Evolutionary conservation across 2,329 filamentous ascomycete genomes (phyloP).

Genomic region (Furcasterigmium furcatum): DNA sequence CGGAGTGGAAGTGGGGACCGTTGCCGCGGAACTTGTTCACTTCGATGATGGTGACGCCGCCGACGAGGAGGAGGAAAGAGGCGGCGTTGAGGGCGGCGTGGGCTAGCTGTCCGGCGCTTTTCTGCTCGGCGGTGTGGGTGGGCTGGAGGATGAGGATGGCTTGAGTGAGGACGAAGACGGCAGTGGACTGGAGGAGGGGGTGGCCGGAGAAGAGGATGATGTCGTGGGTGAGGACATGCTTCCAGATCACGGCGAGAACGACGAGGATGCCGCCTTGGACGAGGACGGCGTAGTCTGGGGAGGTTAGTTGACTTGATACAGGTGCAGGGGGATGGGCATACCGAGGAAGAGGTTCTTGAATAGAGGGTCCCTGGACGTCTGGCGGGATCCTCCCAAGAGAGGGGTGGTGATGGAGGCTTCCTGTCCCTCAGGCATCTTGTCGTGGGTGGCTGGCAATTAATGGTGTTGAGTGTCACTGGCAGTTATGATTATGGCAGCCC

Average conservation of each 20-base stretch:
- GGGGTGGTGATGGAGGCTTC: constrained; percentile 18
- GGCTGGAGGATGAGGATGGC: constrained; percentile 84
- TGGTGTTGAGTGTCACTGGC: too few relatives aligned
- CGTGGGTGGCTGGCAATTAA: too few relatives aligned
- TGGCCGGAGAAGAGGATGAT: constrained; percentile 86
- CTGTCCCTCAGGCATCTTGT: neutral
- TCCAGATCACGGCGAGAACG: constrained; percentile 74
- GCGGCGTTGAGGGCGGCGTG: constrained; percentile 71
- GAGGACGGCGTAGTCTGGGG: constrained; percentile 72
- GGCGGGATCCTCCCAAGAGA: constrained; percentile 57
- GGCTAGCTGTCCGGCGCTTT: constrained; percentile 53
- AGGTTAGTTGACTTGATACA: constrained; percentile 7
- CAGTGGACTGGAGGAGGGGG: constrained; percentile 68
- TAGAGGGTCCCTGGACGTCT: constrained; percentile 57
- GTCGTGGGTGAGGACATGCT: constrained; percentile 64
- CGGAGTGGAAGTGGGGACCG: constrained; percentile 72
- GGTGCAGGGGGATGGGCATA: constrained; percentile 29
- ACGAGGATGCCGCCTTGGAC: constrained; percentile 78
- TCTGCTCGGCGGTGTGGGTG: constrained; percentile 74
- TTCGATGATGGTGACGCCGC: constrained; percentile 70
- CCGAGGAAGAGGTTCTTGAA: constrained; percentile 71
- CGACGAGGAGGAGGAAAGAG: constrained; percentile 57
- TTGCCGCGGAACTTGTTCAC: constrained; percentile 75
- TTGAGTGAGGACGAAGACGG: constrained; percentile 72
- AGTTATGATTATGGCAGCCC: too few relatives aligned